Evolutionary conservation across 176 grass and related monocot genomes (phyloP).

Genomic region (Triticum monococcum): DNA sequence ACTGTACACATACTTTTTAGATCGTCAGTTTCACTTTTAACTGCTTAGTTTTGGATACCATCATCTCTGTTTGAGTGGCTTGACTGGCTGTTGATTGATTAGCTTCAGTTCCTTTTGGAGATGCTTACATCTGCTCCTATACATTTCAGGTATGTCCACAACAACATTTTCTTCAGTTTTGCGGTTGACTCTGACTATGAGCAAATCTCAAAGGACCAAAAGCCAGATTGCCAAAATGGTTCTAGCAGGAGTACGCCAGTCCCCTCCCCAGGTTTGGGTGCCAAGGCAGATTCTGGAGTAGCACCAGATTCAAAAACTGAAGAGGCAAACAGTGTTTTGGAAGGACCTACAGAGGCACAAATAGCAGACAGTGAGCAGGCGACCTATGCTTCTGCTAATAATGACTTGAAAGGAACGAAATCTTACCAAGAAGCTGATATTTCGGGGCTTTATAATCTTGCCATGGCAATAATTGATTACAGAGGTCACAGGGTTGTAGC

Average conservation of each 20-base stretch:
- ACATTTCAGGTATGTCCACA: conserved; percentile 91
- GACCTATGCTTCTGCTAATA: conserved; percentile 98
- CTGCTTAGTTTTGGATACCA: not conserved
- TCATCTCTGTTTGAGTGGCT: conserved; percentile 6
- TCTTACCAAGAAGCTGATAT: conserved; percentile 98
- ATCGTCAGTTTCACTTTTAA: not conserved
- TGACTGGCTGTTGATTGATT: not conserved
- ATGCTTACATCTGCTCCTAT: conserved; percentile 30
- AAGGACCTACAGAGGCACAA: conserved; percentile 67
- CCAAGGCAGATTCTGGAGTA: conserved; percentile 21
- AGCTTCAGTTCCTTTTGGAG: not conserved
- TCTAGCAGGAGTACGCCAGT: conserved; percentile 11
- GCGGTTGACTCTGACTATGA: conserved; percentile 86
- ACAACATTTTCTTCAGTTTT: conserved; percentile 99
- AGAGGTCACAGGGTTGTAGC: conserved; percentile 98
- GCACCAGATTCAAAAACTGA: conserved; percentile 18
- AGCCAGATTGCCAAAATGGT: conserved; percentile 38
- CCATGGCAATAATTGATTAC: conserved; percentile 98
- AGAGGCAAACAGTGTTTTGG: conserved; percentile 36
- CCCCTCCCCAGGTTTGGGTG: conserved; percentile 22
- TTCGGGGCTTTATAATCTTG: conserved; percentile 94
- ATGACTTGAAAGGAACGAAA: conserved; percentile 97
- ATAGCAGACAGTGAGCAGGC: conserved; percentile 90
- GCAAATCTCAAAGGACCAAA: conserved; percentile 64
- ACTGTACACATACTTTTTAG: not conserved